Percentiles rank a stretch among this genome's conserved stretches.
These are phyloP conservation scores for Lipomyces kockii DNA, from an alignment of 805 yeast genomes.

Conservation along the genomic window DNA sequence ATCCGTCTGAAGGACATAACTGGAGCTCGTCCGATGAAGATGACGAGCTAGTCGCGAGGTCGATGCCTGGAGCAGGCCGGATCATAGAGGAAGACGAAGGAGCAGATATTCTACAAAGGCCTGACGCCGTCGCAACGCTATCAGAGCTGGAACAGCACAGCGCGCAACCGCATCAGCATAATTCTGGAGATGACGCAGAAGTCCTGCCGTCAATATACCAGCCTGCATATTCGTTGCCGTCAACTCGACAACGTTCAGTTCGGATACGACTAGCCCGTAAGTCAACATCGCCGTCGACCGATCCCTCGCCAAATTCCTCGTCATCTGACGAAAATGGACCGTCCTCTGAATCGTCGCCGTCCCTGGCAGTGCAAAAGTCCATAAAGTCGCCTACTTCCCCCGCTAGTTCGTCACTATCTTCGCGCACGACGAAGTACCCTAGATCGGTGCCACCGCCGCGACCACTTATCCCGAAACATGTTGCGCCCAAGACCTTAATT, in stretches of 20 bases:
- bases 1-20: background rate
- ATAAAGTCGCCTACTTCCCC: conserved; percentile 34
- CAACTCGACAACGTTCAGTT: conserved; percentile 16
- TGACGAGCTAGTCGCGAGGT: background rate
- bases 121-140: background rate
- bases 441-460: conserved; percentile 30
- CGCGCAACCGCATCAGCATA: conserved; percentile 17
- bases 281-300: background rate
- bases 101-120: background rate
- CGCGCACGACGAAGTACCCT: conserved; percentile 29
- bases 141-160: conserved; percentile 3
- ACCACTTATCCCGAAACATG: conserved; percentile 33
- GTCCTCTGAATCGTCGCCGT: conserved; percentile 8
- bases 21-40: background rate
- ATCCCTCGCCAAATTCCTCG: conserved; percentile 3
- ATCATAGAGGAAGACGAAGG: conserved; percentile 21
- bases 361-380: conserved; percentile 12
- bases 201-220: conserved; percentile 21
- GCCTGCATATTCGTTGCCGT: conserved; percentile 8
- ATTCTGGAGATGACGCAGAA: conserved; percentile 6
- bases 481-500: conserved; percentile 64
- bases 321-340: conserved; percentile 10
- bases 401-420: background rate
- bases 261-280: conserved; percentile 22
- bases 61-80: background rate